Percentiles rank a stretch among this genome's conserved stretches.
These are phyloP conservation scores for Thermomucor indicae-seudaticae DNA, from an alignment of 371 early-diverging fungal genomes.

Conservation along the genomic window DNA sequence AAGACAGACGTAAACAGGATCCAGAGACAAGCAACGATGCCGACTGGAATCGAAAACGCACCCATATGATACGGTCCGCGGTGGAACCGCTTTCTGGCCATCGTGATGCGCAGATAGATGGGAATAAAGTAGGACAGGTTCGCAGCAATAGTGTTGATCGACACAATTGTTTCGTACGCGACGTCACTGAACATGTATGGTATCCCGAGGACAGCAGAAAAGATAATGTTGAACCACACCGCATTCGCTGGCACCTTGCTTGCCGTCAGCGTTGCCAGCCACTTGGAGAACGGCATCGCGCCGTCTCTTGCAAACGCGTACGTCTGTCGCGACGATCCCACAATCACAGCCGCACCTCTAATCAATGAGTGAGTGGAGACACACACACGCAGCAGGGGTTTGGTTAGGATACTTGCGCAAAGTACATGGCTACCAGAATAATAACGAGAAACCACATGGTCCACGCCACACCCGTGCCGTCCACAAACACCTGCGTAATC, in stretches of 20 bases:
- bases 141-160: constrained; percentile 65
- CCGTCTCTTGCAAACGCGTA: constrained; percentile 77
- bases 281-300: too few relatives aligned
- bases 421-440: constrained; percentile 53
- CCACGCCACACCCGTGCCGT: constrained; percentile 56
- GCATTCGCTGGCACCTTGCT: constrained; percentile 40
- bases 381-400: too few relatives aligned
- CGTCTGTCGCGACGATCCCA: constrained; percentile 63
- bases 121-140: constrained; percentile 71
- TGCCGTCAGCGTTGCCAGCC: too few relatives aligned
- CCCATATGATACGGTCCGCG: constrained; percentile 59
- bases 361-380: too few relatives aligned
- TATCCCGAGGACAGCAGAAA: constrained; percentile 40
- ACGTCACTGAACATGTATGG: constrained; percentile 35
- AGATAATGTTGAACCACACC: constrained; percentile 47
- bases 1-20: constrained; percentile 54
- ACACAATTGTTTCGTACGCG: constrained; percentile 63
- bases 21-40: constrained; percentile 49
- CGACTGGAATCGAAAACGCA: constrained; percentile 45
- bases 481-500: constrained; percentile 54
- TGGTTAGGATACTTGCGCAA: too few relatives aligned
- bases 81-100: constrained; percentile 34
- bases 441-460: constrained; percentile 44
- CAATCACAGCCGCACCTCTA: constrained; percentile 44
- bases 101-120: constrained; percentile 45